Percentiles rank a stretch among this genome's conserved stretches.
Evolutionary conservation across 345 rosid genomes (phyloP).

Genomic region (Brassica nigra): DNA sequence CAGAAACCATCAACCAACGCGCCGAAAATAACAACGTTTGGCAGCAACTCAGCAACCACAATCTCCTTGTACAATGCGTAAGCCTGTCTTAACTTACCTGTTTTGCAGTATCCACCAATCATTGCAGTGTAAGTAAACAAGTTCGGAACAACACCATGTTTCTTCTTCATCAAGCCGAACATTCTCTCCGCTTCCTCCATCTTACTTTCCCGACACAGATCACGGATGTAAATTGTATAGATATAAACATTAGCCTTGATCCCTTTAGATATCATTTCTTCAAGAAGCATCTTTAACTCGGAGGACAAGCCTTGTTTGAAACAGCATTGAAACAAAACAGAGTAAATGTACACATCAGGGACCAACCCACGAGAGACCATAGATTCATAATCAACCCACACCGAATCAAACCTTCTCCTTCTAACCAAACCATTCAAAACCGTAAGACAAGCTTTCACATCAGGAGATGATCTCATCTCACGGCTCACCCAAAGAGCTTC

Average conservation of each 20-base stretch:
- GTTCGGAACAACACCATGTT: slow-evolving; percentile 48
- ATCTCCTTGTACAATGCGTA: slow-evolving; percentile 48
- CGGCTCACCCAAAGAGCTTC: slow-evolving; percentile 65
- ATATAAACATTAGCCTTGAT: slow-evolving; percentile 57
- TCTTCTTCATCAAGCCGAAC: slow-evolving; percentile 51
- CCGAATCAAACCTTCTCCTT: slow-evolving; percentile 44
- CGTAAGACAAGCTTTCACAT: slow-evolving; percentile 51
- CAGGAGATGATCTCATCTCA: slow-evolving; percentile 47
- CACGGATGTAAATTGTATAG: slow-evolving; percentile 52
- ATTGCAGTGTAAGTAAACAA: slow-evolving; percentile 55
- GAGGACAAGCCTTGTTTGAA: slow-evolving; percentile 53
- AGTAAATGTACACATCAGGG: slow-evolving; percentile 61
- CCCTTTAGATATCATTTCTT: slow-evolving; percentile 51
- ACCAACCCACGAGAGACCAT: slow-evolving; percentile 56
- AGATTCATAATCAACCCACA: slow-evolving; percentile 51
- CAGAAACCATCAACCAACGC: slow-evolving; percentile 60
- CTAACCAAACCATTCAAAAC: slow-evolving; percentile 58
- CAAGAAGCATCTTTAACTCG: slow-evolving; percentile 48
- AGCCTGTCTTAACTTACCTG: slow-evolving; percentile 43
- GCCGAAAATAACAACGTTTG: slow-evolving; percentile 63
- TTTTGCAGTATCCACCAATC: slow-evolving; percentile 64
- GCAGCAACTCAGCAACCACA: slow-evolving; percentile 41
- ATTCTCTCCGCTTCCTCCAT: slow-evolving; percentile 51
- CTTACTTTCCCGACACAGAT: slow-evolving; percentile 49
- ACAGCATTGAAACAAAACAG: slow-evolving; percentile 55